A percentile compares a stretch with the other conserved stretches of the same genome.
phyloP scores from a whole-genome alignment of 2,329 filamentous ascomycete genomes.

The Neonectria magnoliae region DNA sequence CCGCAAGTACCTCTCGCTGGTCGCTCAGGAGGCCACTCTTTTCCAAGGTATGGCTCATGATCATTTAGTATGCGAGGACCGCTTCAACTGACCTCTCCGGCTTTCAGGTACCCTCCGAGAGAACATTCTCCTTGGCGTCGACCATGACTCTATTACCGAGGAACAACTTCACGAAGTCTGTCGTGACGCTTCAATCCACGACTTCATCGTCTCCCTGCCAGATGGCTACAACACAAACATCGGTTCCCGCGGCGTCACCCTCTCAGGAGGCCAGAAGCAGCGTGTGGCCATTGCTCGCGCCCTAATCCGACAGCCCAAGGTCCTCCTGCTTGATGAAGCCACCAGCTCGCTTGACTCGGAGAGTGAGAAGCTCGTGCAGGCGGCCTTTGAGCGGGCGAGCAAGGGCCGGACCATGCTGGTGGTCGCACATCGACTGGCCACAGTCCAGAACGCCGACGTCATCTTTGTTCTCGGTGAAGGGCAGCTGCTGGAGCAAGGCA shows the following conservation, averaged over 20 bases:
- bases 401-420: slow-evolving; percentile 74
- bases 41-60: slow-evolving; percentile 65
- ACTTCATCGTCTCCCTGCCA: slow-evolving; percentile 74
- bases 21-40: slow-evolving; percentile 78
- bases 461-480: slow-evolving; percentile 81
- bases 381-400: slow-evolving; percentile 72
- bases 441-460: slow-evolving; percentile 80
- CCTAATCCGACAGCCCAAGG: slow-evolving; percentile 70
- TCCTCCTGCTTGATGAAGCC: slow-evolving; percentile 78
- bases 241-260: slow-evolving; percentile 71
- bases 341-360: slow-evolving; percentile 75
- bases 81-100: neutral
- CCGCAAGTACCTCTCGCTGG: slow-evolving; percentile 72
- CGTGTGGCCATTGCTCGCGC: slow-evolving; percentile 76
- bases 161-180: slow-evolving; percentile 63
- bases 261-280: slow-evolving; percentile 79
- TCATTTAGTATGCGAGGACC: neutral
- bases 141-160: slow-evolving; percentile 61
- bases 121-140: slow-evolving; percentile 74
- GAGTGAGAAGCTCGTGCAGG: slow-evolving; percentile 70
- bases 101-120: slow-evolving; percentile 68
- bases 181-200: slow-evolving; percentile 73
- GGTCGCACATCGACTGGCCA: slow-evolving; percentile 81
- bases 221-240: slow-evolving; percentile 75
- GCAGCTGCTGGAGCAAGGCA: slow-evolving; percentile 64